A percentile compares a stretch with the other conserved stretches of the same genome.
These are phyloP conservation scores for Debaryomycetaceae sp. DNA, from an alignment of 1,139 yeast species.

Conservation along the genomic window DNA sequence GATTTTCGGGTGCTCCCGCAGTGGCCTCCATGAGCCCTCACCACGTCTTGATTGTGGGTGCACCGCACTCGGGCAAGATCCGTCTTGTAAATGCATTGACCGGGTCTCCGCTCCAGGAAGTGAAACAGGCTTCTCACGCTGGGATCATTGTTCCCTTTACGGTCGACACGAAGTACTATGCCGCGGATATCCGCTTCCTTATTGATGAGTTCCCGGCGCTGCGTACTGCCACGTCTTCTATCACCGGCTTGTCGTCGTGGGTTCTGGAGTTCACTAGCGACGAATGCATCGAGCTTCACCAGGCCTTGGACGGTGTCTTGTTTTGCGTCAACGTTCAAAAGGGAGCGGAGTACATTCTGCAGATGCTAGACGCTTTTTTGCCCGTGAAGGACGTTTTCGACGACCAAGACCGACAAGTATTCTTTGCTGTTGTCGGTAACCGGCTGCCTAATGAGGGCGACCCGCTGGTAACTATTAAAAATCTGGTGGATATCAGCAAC, in stretches of 20 bases:
- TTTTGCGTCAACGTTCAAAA: conserved; percentile 19
- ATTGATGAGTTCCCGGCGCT: conserved; percentile 29
- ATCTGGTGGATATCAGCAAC: not conserved
- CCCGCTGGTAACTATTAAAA: not conserved
- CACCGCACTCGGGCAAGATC: conserved; percentile 27
- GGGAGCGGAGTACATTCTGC: conserved; percentile 5
- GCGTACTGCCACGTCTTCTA: conserved; percentile 4
- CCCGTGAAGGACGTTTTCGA: conserved; percentile 16
- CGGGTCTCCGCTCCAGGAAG: conserved; percentile 4
- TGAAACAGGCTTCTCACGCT: conserved; percentile 15
- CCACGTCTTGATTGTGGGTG: conserved; percentile 29
- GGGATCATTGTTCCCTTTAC: conserved; percentile 23
- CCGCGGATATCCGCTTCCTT: conserved; percentile 18
- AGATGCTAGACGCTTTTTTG: conserved; percentile 8
- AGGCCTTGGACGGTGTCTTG: conserved; percentile 27
- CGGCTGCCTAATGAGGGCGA: conserved; percentile 2
- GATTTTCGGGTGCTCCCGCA: not conserved
- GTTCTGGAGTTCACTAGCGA: conserved; percentile 16
- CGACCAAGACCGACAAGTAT: conserved; percentile 12
- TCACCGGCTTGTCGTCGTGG: conserved; percentile 15
- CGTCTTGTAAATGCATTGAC: conserved; percentile 15
- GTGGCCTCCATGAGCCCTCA: conserved; percentile 11
- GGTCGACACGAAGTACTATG: conserved; percentile 24
- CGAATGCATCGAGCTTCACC: conserved; percentile 27
- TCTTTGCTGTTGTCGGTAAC: conserved; percentile 17